Conservation (phyloP, 2,329 filamentous ascomycete species). For the Sclerotinia borealis region DNA sequence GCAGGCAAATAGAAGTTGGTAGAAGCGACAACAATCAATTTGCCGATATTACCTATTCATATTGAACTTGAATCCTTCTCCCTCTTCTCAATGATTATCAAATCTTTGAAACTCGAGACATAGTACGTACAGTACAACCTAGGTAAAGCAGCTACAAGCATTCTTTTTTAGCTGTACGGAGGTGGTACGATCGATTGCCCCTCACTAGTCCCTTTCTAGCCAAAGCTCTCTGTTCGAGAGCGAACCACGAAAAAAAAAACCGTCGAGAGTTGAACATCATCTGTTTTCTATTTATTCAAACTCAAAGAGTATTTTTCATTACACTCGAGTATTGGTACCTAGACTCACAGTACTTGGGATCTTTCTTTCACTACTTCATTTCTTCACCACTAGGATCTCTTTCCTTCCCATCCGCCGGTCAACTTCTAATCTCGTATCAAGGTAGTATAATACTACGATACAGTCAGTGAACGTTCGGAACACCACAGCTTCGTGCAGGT, state of each 20-base stretch:
- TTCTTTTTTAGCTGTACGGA: no score
- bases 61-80: no score
- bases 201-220: constrained; percentile 16
- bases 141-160: neutral
- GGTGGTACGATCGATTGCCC: constrained; percentile 5
- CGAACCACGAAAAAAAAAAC: neutral
- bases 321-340: neutral
- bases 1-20: neutral
- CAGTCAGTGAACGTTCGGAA: no score
- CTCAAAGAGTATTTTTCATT: neutral
- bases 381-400: neutral
- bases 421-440: neutral
- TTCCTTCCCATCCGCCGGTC: neutral
- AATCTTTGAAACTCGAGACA: neutral
- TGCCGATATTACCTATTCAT: neutral
- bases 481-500: constrained; percentile 4
- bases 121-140: neutral
- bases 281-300: neutral
- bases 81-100: neutral
- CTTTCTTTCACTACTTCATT: neutral
- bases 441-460: neutral
- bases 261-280: neutral
- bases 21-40: neutral
- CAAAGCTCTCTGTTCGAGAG: neutral
- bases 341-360: neutral